Percentiles rank a stretch among this genome's conserved stretches.
Conservation (phyloP, 495 filamentous ascomycete species). For the Aspergillus kassunensis region DNA sequence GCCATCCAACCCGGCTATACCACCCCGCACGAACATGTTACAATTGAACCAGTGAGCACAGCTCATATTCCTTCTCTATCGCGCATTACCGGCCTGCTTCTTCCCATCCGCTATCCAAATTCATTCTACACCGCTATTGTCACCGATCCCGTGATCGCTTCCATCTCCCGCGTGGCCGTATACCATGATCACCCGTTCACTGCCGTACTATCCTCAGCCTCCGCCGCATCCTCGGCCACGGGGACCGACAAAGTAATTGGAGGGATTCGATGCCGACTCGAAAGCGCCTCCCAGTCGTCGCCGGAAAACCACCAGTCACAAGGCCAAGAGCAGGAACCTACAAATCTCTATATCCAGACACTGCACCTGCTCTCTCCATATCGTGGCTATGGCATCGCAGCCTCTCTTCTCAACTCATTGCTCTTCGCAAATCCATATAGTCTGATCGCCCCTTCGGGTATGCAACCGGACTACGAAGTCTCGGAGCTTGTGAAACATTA, state of each 20-base stretch:
- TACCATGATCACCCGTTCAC: slow-evolving; percentile 51
- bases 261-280: slow-evolving; percentile 78
- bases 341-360: slow-evolving; percentile 81
- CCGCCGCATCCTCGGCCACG: slow-evolving; percentile 15
- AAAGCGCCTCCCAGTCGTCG: slow-evolving; percentile 38
- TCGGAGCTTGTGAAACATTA: slow-evolving; percentile 50
- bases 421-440: slow-evolving; percentile 43
- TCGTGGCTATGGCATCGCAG: slow-evolving; percentile 72
- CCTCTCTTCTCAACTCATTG: slow-evolving; percentile 59
- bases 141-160: slow-evolving; percentile 59
- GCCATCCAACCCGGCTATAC: slow-evolving; percentile 26
- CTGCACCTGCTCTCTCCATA: slow-evolving; percentile 80
- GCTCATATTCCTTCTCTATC: slow-evolving; percentile 69
- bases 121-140: slow-evolving; percentile 79
- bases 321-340: slow-evolving; percentile 29
- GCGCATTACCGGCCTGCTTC: slow-evolving; percentile 75
- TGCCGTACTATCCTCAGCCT: slow-evolving; percentile 30
- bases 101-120: slow-evolving; percentile 84
- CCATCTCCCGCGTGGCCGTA: slow-evolving; percentile 74
- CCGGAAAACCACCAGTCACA: slow-evolving; percentile 14
- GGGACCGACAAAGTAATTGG: slow-evolving; percentile 64
- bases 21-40: slow-evolving; percentile 41
- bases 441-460: slow-evolving; percentile 23
- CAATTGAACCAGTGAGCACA: slow-evolving; percentile 55
- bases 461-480: slow-evolving; percentile 21